Evolutionary conservation across 768 basidiomycete species (phyloP).

Genomic region (Bullera alba): DNA sequence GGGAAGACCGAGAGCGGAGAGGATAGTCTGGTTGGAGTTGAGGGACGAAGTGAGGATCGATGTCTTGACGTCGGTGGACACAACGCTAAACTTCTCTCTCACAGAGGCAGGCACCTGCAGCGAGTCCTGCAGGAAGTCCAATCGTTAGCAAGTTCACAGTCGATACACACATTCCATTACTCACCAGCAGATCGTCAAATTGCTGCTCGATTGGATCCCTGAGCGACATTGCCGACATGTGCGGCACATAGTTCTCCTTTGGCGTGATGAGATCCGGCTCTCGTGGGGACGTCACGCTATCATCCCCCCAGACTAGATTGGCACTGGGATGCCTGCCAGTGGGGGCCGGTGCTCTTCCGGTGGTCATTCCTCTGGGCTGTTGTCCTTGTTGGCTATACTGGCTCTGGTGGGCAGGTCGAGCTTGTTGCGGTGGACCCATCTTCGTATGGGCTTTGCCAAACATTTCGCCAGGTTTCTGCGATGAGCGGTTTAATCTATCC

Average conservation of each 20-base stretch:
- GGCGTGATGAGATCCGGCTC: neutral
- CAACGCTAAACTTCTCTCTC: conserved; percentile 33
- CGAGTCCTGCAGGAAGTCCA: conserved; percentile 22
- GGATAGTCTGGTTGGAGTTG: conserved; percentile 28
- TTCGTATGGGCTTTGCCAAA: no score
- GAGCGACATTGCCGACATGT: neutral
- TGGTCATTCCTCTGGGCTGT: no score
- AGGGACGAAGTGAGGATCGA: conserved; percentile 26
- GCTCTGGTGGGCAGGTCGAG: no score
- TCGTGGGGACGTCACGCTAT: neutral
- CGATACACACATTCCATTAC: neutral
- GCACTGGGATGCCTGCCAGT: neutral
- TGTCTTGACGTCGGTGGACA: conserved; percentile 31
- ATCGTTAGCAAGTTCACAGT: neutral
- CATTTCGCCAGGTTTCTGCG: no score
- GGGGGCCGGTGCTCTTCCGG: neutral
- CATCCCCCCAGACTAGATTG: neutral
- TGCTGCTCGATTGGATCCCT: conserved; percentile 23
- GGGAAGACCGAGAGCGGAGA: conserved; percentile 33
- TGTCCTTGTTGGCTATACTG: no score
- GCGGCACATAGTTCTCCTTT: neutral
- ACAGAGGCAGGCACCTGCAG: conserved; percentile 40
- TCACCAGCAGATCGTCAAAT: conserved; percentile 28
- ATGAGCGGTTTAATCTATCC: no score
- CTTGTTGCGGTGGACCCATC: no score